Evolutionary conservation across 805 yeast genomes (phyloP), one percentile per base, ranked within the genome.

Genomic region (Kodamaea fukazawae): DNA sequence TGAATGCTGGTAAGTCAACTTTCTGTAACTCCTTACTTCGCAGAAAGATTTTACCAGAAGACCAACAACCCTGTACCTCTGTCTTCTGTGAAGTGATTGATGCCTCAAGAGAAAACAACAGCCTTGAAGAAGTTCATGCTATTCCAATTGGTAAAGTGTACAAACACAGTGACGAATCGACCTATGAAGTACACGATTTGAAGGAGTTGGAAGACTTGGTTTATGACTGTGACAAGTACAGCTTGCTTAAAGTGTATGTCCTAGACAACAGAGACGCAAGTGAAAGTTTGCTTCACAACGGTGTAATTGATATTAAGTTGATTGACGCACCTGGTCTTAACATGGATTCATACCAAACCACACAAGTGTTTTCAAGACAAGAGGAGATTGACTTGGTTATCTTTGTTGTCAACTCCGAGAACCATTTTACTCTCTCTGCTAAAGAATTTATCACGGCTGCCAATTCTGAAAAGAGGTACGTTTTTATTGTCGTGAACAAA

Each of bases 241-340:
- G 83, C 3, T 62, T 90, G 26, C 68, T 93, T 36, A 85, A 86
- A 50, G 83, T 93, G 4, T 93, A 90, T 54, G 82, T 89, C 14
- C 76, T 81, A 33, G 99, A 93, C 55, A 70, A 71, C 36, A 73
- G 96, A 28, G 73, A 81, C 2, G 64, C 76, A 1, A 79, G 79
- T 33, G 78, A 78, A 50, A 83, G 95, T 51, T 65, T 93, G 39
- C 67, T 93, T 43, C 77, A 82, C 44, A 93, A 93, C 59, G 98
- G 97, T 2, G 85, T 88, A 7, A 87, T 91, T 29, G 97, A 93
- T 55, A 89, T 93, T 42, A 79, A 90, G 16, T 70, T 93, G 45
- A 93, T 93, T 39, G 99, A 93, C 65, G 97, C 98, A 0, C 99
- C 99, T 0, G 99, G 99, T 0, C 71, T 93, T 41, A 93, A 93